Conservation (phyloP, 441 rosid genomes). For the Eruca vesicaria region DNA sequence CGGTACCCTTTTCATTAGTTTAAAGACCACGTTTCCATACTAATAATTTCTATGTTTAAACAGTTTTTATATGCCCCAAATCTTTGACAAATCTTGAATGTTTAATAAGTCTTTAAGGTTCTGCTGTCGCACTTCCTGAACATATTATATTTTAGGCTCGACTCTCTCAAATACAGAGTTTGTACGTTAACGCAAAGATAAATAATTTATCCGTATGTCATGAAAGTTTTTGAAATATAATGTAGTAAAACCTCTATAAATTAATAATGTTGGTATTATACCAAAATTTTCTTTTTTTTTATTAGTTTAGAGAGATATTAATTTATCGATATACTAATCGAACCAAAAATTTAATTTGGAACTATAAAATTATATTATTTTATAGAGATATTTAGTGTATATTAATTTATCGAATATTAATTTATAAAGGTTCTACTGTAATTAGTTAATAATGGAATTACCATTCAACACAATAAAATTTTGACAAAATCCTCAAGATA, state of each 20-base stretch:
- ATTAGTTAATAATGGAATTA: background rate
- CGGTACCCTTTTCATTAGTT: background rate
- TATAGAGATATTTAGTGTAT: too few species aligned
- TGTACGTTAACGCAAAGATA: background rate
- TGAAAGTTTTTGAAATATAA: too few species aligned
- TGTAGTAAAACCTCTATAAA: too few species aligned
- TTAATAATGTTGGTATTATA: too few species aligned
- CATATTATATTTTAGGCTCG: background rate
- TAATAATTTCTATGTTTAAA: background rate
- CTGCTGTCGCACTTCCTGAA: background rate
- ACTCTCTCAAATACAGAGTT: slow-evolving; percentile 4
- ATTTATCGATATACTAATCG: too few species aligned
- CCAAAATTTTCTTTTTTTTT: too few species aligned
- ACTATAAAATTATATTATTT: too few species aligned
- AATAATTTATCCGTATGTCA: too few species aligned
- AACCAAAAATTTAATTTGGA: too few species aligned
- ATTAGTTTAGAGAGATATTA: too few species aligned
- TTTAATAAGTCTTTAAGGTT: background rate
- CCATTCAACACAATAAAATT: background rate
- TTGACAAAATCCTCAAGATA: background rate
- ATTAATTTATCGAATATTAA: too few species aligned
- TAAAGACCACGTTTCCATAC: slow-evolving; percentile 11
- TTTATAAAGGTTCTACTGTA: too few species aligned
- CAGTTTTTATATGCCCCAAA: background rate
- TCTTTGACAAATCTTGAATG: slow-evolving; percentile 21